Conservation (phyloP, 768 basidiomycete genomes). For the Kwoniella bestiolae region DNA sequence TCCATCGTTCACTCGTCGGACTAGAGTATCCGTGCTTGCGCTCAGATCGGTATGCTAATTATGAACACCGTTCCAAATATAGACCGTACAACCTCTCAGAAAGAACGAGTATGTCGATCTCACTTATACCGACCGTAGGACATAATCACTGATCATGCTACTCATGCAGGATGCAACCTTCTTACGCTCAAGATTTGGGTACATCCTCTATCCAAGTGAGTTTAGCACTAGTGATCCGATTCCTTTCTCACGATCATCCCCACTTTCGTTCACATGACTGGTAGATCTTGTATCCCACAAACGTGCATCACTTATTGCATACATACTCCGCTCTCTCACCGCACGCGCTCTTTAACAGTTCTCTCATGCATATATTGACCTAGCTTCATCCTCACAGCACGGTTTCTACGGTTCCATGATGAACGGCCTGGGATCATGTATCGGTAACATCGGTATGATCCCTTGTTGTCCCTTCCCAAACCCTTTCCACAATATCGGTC, state of each 20-base stretch:
- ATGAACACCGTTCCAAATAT: background rate
- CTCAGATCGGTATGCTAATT: background rate
- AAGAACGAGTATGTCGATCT: conserved; percentile 45
- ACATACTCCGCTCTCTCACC: background rate
- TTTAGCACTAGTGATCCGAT: conserved; percentile 1
- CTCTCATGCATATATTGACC: background rate
- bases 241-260: background rate
- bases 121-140: background rate
- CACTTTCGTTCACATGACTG: background rate
- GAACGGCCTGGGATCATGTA: conserved; percentile 68
- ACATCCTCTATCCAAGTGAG: conserved; percentile 63
- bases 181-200: conserved; percentile 89
- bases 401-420: conserved; percentile 83
- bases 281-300: background rate
- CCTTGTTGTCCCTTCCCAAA: conserved; percentile 71
- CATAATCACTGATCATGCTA: background rate
- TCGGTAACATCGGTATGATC: conserved; percentile 74
- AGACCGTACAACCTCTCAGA: conserved; percentile 49
- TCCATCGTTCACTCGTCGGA: too few species aligned
- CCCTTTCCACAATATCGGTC: conserved; percentile 64
- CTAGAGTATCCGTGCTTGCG: too few species aligned
- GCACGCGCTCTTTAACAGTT: too few species aligned
- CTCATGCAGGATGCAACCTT: conserved; percentile 65
- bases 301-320: background rate
- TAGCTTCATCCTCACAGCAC: conserved; percentile 60